A percentile compares a stretch with the other conserved stretches of the same genome.
phyloP scores from a whole-genome alignment of 2,329 filamentous ascomycete genomes.

The Trichoderma sp. region DNA sequence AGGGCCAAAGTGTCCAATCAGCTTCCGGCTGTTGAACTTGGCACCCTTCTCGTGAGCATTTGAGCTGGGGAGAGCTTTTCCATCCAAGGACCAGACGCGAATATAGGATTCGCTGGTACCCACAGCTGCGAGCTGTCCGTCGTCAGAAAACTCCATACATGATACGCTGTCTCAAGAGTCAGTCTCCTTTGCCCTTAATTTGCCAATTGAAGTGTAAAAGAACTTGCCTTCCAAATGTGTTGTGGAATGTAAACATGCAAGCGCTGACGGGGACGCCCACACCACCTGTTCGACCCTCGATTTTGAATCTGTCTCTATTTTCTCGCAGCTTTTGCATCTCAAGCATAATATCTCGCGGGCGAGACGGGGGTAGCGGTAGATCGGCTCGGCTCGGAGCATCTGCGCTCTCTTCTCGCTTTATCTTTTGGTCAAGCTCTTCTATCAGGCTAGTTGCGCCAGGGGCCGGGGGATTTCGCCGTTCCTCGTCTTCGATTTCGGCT shows the following conservation, averaged over 20 bases:
- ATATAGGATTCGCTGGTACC: constrained; percentile 96
- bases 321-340: constrained; percentile 94
- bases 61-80: constrained; percentile 71
- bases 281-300: constrained; percentile 80
- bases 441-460: constrained; percentile 71
- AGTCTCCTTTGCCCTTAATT: neutral
- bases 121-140: constrained; percentile 80
- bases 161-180: constrained; percentile 60
- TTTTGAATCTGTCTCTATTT: constrained; percentile 85
- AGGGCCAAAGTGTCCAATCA: constrained; percentile 87
- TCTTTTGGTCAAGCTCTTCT: constrained; percentile 83
- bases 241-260: constrained; percentile 98
- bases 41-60: constrained; percentile 57
- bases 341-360: constrained; percentile 85
- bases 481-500: constrained; percentile 82
- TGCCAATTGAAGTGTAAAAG: neutral
- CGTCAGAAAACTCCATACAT: constrained; percentile 94
- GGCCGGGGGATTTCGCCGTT: constrained; percentile 69
- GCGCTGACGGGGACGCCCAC: constrained; percentile 81
- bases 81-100: constrained; percentile 88
- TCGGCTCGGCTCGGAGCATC: constrained; percentile 77
- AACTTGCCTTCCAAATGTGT: constrained; percentile 81
- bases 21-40: constrained; percentile 63
- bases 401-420: constrained; percentile 84
- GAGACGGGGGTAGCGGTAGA: constrained; percentile 82